A percentile compares a stretch with the other conserved stretches of the same genome.
phyloP scores from a whole-genome alignment of 441 rosid genomes.

The Omphalea diandra region DNA sequence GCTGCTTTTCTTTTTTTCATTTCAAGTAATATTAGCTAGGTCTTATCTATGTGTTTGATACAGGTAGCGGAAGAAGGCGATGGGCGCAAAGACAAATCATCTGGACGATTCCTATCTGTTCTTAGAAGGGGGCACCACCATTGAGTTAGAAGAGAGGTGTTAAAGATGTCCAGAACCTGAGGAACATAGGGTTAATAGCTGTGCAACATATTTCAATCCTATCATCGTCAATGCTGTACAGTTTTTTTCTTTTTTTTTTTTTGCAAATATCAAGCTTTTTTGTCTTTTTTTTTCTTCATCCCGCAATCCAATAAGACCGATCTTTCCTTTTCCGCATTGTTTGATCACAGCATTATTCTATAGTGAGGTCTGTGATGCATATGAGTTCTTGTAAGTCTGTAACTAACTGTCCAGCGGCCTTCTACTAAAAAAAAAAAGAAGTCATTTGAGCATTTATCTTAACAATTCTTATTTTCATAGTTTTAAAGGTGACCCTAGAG shows the following conservation, averaged over 20 bases:
- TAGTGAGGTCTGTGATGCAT: slow-evolving; percentile 6
- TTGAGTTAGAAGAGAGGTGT: slow-evolving; percentile 28
- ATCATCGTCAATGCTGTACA: slow-evolving; percentile 28
- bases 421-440: too few species aligned
- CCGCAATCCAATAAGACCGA: slow-evolving; percentile 8
- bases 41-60: neutral
- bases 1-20: too few species aligned
- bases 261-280: neutral
- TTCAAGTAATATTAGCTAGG: too few species aligned
- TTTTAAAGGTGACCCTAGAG: too few species aligned
- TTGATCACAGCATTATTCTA: neutral
- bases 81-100: slow-evolving; percentile 63
- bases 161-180: slow-evolving; percentile 19
- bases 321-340: neutral
- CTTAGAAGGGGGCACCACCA: slow-evolving; percentile 82
- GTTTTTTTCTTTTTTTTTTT: too few species aligned
- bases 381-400: slow-evolving; percentile 19
- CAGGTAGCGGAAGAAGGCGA: slow-evolving; percentile 73
- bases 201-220: slow-evolving; percentile 12
- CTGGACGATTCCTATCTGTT: slow-evolving; percentile 76
- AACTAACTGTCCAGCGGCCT: slow-evolving; percentile 17
- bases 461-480: neutral
- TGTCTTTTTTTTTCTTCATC: neutral
- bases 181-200: slow-evolving; percentile 16
- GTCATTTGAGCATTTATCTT: neutral